Conservation (phyloP, 2,329 filamentous ascomycete genomes). For the Botrytis fragariae region DNA sequence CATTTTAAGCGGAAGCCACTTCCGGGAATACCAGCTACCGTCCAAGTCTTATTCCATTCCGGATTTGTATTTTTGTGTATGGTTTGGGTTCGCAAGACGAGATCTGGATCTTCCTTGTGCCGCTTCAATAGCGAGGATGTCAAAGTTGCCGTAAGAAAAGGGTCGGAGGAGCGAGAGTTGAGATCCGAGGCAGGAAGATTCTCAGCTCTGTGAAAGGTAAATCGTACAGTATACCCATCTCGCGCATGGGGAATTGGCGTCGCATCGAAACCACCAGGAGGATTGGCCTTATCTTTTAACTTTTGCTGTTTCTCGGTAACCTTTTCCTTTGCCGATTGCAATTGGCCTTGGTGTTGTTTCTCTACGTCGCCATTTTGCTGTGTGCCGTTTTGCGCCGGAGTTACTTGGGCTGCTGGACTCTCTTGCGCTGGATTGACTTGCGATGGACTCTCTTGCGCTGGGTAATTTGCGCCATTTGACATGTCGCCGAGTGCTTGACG, state of each 20-base stretch:
- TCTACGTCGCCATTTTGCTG: background rate
- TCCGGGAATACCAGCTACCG: constrained; percentile 80
- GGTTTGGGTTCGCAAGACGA: constrained; percentile 74
- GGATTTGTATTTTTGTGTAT: constrained; percentile 70
- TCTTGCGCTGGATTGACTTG: background rate
- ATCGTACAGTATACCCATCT: constrained; percentile 78
- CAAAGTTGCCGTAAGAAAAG: constrained; percentile 76
- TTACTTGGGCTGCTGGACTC: background rate
- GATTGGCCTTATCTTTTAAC: constrained; percentile 35
- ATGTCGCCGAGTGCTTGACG: background rate
- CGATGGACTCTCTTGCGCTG: background rate
- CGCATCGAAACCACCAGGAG: constrained; percentile 68
- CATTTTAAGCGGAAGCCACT: constrained; percentile 83
- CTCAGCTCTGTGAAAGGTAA: constrained; percentile 77
- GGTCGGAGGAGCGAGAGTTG: constrained; percentile 74
- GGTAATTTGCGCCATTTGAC: background rate
- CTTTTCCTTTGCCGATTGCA: constrained; percentile 33
- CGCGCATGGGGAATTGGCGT: constrained; percentile 74
- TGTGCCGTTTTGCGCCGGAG: background rate
- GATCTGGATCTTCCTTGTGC: constrained; percentile 80
- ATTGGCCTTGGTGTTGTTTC: constrained; percentile 13
- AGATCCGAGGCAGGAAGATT: constrained; percentile 84
- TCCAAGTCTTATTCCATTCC: constrained; percentile 81
- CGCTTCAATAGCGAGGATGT: constrained; percentile 63
- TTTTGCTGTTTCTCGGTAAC: constrained; percentile 36